These are phyloP conservation scores for Hirsutella thompsonii DNA, from an alignment of 2,329 filamentous ascomycete genomes.

Conservation along the genomic window DNA sequence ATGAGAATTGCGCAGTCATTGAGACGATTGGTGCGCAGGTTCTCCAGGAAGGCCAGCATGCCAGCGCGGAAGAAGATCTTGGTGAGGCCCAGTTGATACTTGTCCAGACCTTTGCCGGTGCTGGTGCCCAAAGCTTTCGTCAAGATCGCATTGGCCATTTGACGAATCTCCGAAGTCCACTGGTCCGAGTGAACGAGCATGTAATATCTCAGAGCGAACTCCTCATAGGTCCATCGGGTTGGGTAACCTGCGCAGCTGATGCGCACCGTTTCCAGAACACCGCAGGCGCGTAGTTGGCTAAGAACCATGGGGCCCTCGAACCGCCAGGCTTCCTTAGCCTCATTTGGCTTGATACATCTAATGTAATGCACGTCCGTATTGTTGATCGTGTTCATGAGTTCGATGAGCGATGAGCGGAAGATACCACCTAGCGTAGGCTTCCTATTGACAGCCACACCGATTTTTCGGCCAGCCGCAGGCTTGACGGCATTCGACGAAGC, in stretches of 20 bases:
- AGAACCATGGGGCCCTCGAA: slow-evolving; percentile 99
- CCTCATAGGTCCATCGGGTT: slow-evolving; percentile 96
- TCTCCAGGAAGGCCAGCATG: slow-evolving; percentile 97
- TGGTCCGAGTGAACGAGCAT: slow-evolving; percentile 84
- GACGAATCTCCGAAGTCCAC: slow-evolving; percentile 87
- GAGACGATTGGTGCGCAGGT: slow-evolving; percentile 76
- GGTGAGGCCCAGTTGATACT: slow-evolving; percentile 92
- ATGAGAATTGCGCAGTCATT: slow-evolving; percentile 96
- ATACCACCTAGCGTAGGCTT: slow-evolving; percentile 97
- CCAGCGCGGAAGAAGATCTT: slow-evolving; percentile 99
- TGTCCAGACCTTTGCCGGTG: slow-evolving; percentile 65
- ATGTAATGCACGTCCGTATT: slow-evolving; percentile 98
- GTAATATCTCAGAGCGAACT: slow-evolving; percentile 95
- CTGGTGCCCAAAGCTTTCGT: slow-evolving; percentile 74
- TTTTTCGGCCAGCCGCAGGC: slow-evolving; percentile 68
- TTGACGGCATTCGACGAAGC: slow-evolving; percentile 61
- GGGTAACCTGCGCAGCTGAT: slow-evolving; percentile 97
- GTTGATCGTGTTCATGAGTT: slow-evolving; percentile 96
- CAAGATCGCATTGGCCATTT: slow-evolving; percentile 89
- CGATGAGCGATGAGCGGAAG: slow-evolving; percentile 96
- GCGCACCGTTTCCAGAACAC: slow-evolving; percentile 95
- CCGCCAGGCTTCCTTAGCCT: slow-evolving; percentile 92
- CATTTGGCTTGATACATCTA: slow-evolving; percentile 97
- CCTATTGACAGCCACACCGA: slow-evolving; percentile 82
- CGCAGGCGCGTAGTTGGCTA: slow-evolving; percentile 90